Base-by-base conservation (phyloP, 2,329 filamentous ascomycete genomes). In the Alternaria arborescens region DNA sequence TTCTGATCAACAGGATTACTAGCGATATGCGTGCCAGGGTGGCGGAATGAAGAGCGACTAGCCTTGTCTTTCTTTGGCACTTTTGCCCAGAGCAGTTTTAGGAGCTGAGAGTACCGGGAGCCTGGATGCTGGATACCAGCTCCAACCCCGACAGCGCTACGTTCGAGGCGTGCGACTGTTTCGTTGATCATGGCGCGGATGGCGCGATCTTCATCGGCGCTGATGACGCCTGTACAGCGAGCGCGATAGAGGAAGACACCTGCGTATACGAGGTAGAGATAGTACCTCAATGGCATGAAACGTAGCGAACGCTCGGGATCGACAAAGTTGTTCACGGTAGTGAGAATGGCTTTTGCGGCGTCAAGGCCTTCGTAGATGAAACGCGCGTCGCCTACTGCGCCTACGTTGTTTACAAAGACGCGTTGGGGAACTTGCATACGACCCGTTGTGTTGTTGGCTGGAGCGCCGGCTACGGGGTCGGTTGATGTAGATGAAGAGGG, bases 351-450 rank as follows among this genome's bases (percentile, higher is more conserved):
- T 69, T 83, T 83, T 8, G 82, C 82, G 0, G 82, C 82, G 59
- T 84, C 82, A 4, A 84, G 77, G 1, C 81, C 81, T 69, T 84
- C 82, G 66, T 83, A 84, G 52, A 84, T 84, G 71, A 84, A 83
- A 3, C 82, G 73, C 1, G 81, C 82, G 56, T 84, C 82, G 10
- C 81, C 80, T 2, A 83, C 81, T 2, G 81, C 80, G 4, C 80
- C 82, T 11, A 84, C 82, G 36, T 84, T 83, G 67, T 83, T 83
- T 57, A 81, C 82, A 65, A 84, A 83, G 8, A 83, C 79, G 24
- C 80, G 75, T 53, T 79, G 76, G 3, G 80, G 78, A 1, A 71
- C 71, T 42, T 80, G 78, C 66, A 78, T 77, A 22, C 55, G 55
- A 8, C 61, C 50, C 43, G 48, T 55, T 10, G 30, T 41, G 18